Conservation (phyloP, 2,329 filamentous ascomycete species). For the Alternaria consortialis region DNA sequence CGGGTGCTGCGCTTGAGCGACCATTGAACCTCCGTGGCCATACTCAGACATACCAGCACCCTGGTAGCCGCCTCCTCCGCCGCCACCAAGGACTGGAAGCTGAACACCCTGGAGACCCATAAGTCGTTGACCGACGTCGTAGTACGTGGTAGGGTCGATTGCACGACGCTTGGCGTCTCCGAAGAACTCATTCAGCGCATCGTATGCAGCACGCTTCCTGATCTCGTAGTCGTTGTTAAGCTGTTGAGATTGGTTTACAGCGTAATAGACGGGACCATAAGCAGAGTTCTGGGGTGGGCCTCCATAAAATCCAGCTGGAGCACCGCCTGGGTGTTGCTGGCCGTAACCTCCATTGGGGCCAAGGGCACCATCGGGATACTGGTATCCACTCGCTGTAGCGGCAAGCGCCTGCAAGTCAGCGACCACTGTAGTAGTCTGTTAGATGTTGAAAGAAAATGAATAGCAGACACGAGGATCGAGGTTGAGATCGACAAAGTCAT, state of each 20-base stretch:
- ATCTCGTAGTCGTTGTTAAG: constrained; percentile 74
- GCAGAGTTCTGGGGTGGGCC: constrained; percentile 62
- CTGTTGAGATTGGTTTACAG: constrained; percentile 72
- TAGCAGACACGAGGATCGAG: neutral
- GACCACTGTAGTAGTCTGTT: constrained; percentile 51
- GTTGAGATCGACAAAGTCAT: constrained; percentile 2
- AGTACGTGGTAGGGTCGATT: constrained; percentile 88
- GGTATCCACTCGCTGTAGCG: constrained; percentile 59
- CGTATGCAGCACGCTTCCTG: constrained; percentile 80
- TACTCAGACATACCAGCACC: constrained; percentile 60
- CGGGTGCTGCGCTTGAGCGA: constrained; percentile 64
- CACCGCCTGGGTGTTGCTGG: constrained; percentile 63
- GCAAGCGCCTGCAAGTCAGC: constrained; percentile 60
- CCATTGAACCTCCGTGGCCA: constrained; percentile 62
- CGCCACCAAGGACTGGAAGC: constrained; percentile 52
- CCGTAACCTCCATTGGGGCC: constrained; percentile 49
- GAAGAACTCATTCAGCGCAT: constrained; percentile 93
- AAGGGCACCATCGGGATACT: constrained; percentile 55
- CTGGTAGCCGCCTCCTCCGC: constrained; percentile 32
- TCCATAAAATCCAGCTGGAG: constrained; percentile 61
- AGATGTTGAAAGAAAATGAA: constrained; percentile 42
- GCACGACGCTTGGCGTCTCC: constrained; percentile 90
- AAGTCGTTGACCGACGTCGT: constrained; percentile 88
- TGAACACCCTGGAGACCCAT: constrained; percentile 78
- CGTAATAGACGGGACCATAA: constrained; percentile 81